These are phyloP conservation scores for Megacollybia marginata DNA, from an alignment of 768 basidiomycete species.

Conservation along the genomic window DNA sequence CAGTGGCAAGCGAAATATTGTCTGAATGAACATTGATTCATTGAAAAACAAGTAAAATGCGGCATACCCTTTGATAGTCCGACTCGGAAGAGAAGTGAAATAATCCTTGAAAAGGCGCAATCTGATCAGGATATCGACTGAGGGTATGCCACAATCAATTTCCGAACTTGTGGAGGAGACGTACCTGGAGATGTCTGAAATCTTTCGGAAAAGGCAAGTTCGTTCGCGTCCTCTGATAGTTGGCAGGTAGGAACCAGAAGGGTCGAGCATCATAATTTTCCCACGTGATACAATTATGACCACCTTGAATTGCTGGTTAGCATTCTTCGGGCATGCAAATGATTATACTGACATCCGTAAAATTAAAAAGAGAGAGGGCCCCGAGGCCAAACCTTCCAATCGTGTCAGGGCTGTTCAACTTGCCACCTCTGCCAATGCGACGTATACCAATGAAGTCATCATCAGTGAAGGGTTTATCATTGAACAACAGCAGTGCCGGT, in stretches of 20 bases:
- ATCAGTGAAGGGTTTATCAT: slow-evolving; percentile 31
- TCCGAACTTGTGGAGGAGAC: neutral
- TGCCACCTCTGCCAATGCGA: slow-evolving; percentile 37
- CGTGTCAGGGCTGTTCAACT: slow-evolving; percentile 24
- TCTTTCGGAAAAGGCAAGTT: neutral
- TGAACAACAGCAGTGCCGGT: slow-evolving; percentile 37
- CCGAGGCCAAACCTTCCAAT: slow-evolving; percentile 50
- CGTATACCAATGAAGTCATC: slow-evolving; percentile 41
- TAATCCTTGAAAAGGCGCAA: neutral
- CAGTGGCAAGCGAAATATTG: neutral
- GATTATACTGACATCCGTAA: slow-evolving; percentile 32
- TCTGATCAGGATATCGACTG: neutral
- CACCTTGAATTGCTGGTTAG: slow-evolving; percentile 12
- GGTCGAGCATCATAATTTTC: slow-evolving; percentile 34
- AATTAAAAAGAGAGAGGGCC: slow-evolving; percentile 44
- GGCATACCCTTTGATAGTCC: neutral
- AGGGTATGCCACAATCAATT: neutral
- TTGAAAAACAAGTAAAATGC: neutral
- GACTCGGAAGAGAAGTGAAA: neutral
- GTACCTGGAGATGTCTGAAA: neutral
- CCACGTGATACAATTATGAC: slow-evolving; percentile 24
- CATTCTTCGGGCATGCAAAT: neutral
- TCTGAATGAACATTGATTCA: neutral
- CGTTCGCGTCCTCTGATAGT: neutral
- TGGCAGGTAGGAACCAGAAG: slow-evolving; percentile 34